These are phyloP conservation scores for Selaginella moellendorffii DNA, from an alignment of 75 land plant species.

Conservation along the genomic window DNA sequence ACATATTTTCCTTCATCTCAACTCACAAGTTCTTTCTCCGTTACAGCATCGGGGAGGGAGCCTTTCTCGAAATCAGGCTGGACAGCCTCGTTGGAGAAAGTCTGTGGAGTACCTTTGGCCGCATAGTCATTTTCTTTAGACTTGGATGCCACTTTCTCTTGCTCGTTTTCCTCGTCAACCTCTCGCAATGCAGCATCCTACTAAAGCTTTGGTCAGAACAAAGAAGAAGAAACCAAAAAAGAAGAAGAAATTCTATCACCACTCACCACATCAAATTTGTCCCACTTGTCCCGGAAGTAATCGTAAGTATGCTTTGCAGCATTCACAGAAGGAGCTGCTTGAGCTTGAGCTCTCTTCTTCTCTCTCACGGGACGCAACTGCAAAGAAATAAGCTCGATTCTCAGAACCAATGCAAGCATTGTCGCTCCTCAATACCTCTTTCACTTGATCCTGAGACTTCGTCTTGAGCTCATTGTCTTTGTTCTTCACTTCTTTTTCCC, in stretches of 20 bases:
- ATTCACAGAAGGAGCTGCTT: no score
- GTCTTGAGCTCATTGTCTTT: constrained; percentile 46
- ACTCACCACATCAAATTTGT: constrained; percentile 32
- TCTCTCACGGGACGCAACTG: not conserved
- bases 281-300: constrained; percentile 26
- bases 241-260: not conserved
- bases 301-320: constrained; percentile 33
- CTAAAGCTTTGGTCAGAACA: constrained; percentile 13
- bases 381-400: not conserved
- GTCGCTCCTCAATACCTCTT: constrained; percentile 17
- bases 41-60: constrained; percentile 70
- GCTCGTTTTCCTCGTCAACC: constrained; percentile 14
- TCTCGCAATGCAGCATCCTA: constrained; percentile 33
- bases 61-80: not conserved
- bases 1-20: constrained; percentile 40
- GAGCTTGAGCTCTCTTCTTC: not conserved
- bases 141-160: not conserved
- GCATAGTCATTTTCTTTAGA: no score
- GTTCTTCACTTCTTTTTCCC: constrained; percentile 48
- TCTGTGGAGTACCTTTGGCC: not conserved
- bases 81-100: not conserved
- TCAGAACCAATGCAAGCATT: not conserved
- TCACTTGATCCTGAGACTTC: constrained; percentile 9
- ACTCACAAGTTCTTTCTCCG: constrained; percentile 83
- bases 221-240: constrained; percentile 10